Percentiles rank a stretch among this genome's conserved stretches.
These are phyloP conservation scores for Globisporangium paroecandrum DNA, from an alignment of 352 stramenopile genomes.

Conservation along the genomic window DNA sequence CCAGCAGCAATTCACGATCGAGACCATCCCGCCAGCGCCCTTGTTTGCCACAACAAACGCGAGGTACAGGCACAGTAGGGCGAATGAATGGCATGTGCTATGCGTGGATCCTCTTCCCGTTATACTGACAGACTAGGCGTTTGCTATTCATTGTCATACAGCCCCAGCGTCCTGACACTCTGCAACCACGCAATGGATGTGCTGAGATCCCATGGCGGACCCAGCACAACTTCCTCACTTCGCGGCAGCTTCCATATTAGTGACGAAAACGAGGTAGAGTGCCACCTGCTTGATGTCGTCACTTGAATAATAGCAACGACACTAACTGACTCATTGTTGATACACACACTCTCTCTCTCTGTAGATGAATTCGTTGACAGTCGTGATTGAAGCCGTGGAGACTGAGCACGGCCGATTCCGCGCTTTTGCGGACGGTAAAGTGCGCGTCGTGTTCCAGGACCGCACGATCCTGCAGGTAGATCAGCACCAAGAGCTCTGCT, in stretches of 20 bases:
- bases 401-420: conserved; percentile 65
- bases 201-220: conserved; percentile 12
- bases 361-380: not conserved
- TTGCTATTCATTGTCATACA: not conserved
- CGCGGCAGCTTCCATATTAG: not conserved
- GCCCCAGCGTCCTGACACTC: conserved; percentile 6
- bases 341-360: not conserved
- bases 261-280: conserved; percentile 4
- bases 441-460: conserved; percentile 65
- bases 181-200: conserved; percentile 18
- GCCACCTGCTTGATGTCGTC: not conserved
- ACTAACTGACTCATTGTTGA: not conserved
- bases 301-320: not conserved
- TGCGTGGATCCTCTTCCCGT: not conserved
- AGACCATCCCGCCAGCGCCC: conserved; percentile 46
- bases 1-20: conserved; percentile 54
- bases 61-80: not conserved
- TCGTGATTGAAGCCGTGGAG: conserved; percentile 32
- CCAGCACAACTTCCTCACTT: not conserved
- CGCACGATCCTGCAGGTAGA: conserved; percentile 70
- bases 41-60: not conserved
- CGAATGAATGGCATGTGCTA: not conserved
- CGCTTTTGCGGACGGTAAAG: conserved; percentile 52
- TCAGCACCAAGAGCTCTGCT: conserved; percentile 29
- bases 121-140: not conserved